Percentiles rank a stretch among this genome's conserved stretches.
Conservation (phyloP, 345 rosid species). For the Citrus glauca region DNA sequence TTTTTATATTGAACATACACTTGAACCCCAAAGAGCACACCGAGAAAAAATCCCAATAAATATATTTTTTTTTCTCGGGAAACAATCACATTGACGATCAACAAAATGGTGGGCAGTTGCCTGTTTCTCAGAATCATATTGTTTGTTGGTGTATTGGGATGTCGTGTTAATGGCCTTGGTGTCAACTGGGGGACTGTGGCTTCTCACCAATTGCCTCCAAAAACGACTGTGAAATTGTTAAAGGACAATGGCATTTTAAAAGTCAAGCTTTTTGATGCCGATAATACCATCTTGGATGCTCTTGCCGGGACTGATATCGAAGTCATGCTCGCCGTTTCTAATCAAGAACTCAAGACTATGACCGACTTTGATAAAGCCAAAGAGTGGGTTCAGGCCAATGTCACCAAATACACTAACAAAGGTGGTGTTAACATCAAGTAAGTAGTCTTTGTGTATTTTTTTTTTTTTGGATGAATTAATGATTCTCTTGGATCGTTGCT, state of each 20-base stretch:
- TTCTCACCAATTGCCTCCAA: conserved; percentile 55
- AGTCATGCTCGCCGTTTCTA: conserved; percentile 92
- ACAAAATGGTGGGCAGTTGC: conserved; percentile 16
- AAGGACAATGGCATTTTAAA: conserved; percentile 75
- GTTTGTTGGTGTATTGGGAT: conserved; percentile 24
- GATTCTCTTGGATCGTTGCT: too few species aligned
- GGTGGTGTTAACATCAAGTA: conserved; percentile 75
- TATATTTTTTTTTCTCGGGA: not conserved
- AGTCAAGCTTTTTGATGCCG: conserved; percentile 88
- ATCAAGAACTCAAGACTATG: conserved; percentile 69
- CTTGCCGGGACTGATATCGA: conserved; percentile 73
- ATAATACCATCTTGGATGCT: conserved; percentile 52
- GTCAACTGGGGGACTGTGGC: conserved; percentile 93
- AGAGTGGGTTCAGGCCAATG: conserved; percentile 65
- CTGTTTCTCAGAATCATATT: conserved; percentile 22
- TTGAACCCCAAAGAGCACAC: not conserved
- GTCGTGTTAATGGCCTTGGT: conserved; percentile 54
- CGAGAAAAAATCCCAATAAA: not conserved
- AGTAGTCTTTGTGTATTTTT: not conserved
- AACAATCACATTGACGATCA: not conserved
- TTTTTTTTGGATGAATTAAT: not conserved
- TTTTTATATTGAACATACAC: not conserved
- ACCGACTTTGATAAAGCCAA: conserved; percentile 48
- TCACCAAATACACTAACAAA: conserved; percentile 58
- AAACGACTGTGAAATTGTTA: conserved; percentile 65